phyloP scores from a whole-genome alignment of 495 filamentous ascomycete species.

The Immersiella caudata region DNA sequence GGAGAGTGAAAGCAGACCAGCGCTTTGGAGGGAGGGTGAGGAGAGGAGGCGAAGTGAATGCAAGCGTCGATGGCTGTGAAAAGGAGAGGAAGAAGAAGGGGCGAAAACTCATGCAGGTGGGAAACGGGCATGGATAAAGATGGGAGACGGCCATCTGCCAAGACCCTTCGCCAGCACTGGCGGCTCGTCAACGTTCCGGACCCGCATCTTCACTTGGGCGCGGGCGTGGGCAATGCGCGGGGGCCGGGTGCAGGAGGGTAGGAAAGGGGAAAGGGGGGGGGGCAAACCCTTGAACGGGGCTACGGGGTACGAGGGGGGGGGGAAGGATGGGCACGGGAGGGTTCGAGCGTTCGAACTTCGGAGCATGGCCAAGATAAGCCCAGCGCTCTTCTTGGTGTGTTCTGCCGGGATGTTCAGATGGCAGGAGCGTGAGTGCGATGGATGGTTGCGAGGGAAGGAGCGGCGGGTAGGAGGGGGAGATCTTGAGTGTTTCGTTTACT shows the following conservation, averaged over 20 bases:
- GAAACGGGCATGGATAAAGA: slow-evolving; percentile 45
- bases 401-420: slow-evolving; percentile 21
- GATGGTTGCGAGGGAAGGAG: background rate
- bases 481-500: slow-evolving; percentile 25
- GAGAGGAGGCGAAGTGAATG: slow-evolving; percentile 39
- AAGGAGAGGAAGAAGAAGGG: slow-evolving; percentile 32
- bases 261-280: slow-evolving; percentile 1
- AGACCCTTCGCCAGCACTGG: slow-evolving; percentile 21
- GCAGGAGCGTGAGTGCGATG: slow-evolving; percentile 4
- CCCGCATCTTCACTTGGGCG: slow-evolving; percentile 29
- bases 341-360: slow-evolving; percentile 2
- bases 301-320: background rate
- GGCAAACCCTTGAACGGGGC: background rate
- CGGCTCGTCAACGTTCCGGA: slow-evolving; percentile 41
- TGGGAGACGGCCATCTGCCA: slow-evolving; percentile 21
- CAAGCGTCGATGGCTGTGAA: slow-evolving; percentile 31
- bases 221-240: slow-evolving; percentile 12
- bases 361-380: slow-evolving; percentile 8
- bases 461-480: background rate
- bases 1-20: slow-evolving; percentile 61
- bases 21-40: slow-evolving; percentile 44
- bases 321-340: slow-evolving; percentile 21
- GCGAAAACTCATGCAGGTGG: slow-evolving; percentile 31
- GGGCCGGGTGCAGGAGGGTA: background rate
- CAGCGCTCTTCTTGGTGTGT: background rate